Evolutionary conservation across 352 stramenopile species (phyloP).

Genomic region (Globisporangium perplexum): DNA sequence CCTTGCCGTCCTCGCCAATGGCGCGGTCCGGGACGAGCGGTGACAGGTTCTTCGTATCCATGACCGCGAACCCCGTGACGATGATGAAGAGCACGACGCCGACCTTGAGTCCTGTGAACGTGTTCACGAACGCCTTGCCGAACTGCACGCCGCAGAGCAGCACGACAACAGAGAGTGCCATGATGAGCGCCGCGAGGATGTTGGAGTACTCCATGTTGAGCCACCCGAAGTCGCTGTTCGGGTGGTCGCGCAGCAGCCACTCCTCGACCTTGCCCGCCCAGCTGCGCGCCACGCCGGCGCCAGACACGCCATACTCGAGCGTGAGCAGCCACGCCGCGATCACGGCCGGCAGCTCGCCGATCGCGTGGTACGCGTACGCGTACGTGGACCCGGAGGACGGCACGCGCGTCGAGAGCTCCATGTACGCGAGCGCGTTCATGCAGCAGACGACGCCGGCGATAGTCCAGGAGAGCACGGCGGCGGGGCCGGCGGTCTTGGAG

Average conservation of each 20-base stretch:
- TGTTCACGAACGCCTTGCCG: constrained; percentile 88
- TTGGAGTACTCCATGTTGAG: constrained; percentile 61
- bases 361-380: constrained; percentile 89
- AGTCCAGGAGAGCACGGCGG: constrained; percentile 74
- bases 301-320: constrained; percentile 91
- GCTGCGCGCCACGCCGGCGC: constrained; percentile 86
- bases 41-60: constrained; percentile 74
- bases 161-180: constrained; percentile 59
- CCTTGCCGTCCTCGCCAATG: constrained; percentile 1
- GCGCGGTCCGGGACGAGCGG: constrained; percentile 56
- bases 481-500: constrained; percentile 62
- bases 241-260: constrained; percentile 47
- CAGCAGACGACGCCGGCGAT: constrained; percentile 79
- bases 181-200: constrained; percentile 60
- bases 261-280: constrained; percentile 90
- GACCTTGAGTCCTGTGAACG: constrained; percentile 79
- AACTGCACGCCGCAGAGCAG: constrained; percentile 83
- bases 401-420: constrained; percentile 84
- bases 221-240: constrained; percentile 33
- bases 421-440: constrained; percentile 85
- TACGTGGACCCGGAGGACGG: constrained; percentile 90
- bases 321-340: constrained; percentile 84
- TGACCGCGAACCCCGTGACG: constrained; percentile 76
- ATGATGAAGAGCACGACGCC: constrained; percentile 91
- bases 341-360: constrained; percentile 92